These are phyloP conservation scores for Talaromyces atroroseus DNA, from an alignment of 2,329 filamentous ascomycete genomes.

Conservation along the genomic window DNA sequence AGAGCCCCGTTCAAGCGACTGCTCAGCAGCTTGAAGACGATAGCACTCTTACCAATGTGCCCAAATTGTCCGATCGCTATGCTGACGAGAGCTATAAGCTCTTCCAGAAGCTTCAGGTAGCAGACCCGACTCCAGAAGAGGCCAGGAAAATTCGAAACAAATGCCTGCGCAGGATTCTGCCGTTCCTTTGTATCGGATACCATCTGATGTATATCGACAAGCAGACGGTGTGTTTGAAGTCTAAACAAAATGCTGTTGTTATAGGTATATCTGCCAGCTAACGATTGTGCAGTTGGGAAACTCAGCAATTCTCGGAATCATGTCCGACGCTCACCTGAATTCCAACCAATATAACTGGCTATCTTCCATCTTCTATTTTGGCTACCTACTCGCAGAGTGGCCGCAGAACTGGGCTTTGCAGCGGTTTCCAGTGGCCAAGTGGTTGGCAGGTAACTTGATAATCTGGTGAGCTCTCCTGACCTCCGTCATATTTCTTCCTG, in stretches of 20 bases:
- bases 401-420: slow-evolving; percentile 12
- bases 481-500: neutral
- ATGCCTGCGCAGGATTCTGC: slow-evolving; percentile 32
- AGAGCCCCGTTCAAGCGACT: neutral
- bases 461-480: neutral
- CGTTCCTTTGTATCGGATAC: slow-evolving; percentile 37
- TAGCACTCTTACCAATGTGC: slow-evolving; percentile 6
- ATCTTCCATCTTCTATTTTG: slow-evolving; percentile 12
- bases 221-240: slow-evolving; percentile 25
- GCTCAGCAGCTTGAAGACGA: slow-evolving; percentile 5
- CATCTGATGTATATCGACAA: slow-evolving; percentile 40
- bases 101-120: slow-evolving; percentile 34
- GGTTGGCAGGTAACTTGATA: slow-evolving; percentile 9
- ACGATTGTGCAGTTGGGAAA: slow-evolving; percentile 4
- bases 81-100: slow-evolving; percentile 42
- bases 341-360: slow-evolving; percentile 11
- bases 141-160: slow-evolving; percentile 31
- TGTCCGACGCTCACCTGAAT: slow-evolving; percentile 7
- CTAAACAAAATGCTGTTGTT: neutral
- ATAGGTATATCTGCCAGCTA: neutral
- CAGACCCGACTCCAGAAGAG: slow-evolving; percentile 26
- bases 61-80: slow-evolving; percentile 33
- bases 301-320: slow-evolving; percentile 12
- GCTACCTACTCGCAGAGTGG: slow-evolving; percentile 10
- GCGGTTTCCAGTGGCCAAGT: slow-evolving; percentile 10